Evolutionary conservation across 163 green algal species (phyloP).

Genomic region (Chlorella variabilis): DNA sequence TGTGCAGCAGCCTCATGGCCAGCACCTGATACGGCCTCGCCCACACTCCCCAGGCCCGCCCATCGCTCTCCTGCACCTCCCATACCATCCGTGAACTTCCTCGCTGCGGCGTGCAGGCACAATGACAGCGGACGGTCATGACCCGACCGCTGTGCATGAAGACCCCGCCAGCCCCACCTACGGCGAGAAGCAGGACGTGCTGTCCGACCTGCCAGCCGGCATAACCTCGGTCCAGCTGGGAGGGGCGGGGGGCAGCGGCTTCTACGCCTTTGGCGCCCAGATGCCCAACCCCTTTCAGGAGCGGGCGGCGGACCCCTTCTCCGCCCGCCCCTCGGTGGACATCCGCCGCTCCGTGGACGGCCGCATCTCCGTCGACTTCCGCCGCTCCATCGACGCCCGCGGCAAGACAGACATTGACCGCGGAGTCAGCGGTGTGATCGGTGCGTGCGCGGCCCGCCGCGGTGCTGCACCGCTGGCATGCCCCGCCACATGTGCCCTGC

Average conservation of each 20-base stretch:
- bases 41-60: too few relatives aligned
- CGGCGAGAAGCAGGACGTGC: not conserved
- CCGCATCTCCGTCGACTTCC: not conserved
- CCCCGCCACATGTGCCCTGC: too few relatives aligned
- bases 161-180: too few relatives aligned
- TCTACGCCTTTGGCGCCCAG: not conserved
- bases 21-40: too few relatives aligned
- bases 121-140: too few relatives aligned
- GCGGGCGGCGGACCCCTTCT: not conserved
- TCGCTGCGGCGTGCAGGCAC: too few relatives aligned
- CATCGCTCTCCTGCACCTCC: too few relatives aligned
- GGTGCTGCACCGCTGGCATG: not conserved
- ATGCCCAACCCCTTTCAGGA: constrained; percentile 5
- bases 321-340: not conserved
- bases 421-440: not conserved
- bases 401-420: not conserved
- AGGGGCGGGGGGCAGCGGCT: too few relatives aligned
- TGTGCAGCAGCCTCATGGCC: too few relatives aligned
- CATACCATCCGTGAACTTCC: too few relatives aligned
- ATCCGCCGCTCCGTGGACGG: not conserved
- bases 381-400: not conserved
- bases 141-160: too few relatives aligned
- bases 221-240: too few relatives aligned
- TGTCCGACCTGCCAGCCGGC: not conserved
- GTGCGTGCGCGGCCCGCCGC: not conserved